Base-by-base conservation (phyloP, 23 red algal genomes). In the Gracilariopsis chorda region DNA sequence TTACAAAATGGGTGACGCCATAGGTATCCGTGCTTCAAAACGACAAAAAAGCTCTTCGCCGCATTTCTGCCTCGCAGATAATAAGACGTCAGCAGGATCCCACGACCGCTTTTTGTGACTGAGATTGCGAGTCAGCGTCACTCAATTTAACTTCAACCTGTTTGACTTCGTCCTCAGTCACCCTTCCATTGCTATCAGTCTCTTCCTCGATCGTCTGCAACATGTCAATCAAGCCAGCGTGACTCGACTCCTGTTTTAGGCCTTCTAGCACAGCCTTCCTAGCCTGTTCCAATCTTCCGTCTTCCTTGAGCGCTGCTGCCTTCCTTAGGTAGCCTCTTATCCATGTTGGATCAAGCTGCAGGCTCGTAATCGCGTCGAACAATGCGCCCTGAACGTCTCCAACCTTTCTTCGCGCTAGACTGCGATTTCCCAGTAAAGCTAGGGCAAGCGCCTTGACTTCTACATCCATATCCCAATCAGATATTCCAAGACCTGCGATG, bases 241-340 rank as follows among this genome's bases (percentile, higher is more conserved):
- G 85, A 60, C 63, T 70, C 6, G 65, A 51, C 51, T 89, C 85
- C 32, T 62, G 53, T 70, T 74, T 71, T 20, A 91, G 75, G 1
- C 88, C 88, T 55, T 68, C 74, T 35, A 82, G 34, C 4, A 91
- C 72, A 20, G 48, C 59, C 4, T 55, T 48, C 32, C 41, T 53
- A 10, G 88, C 88, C 61, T 91, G 48, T 21, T 52, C 43, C 4
- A 91, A 44, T 41, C 63, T n/a, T 46, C 86, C 93, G 49, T 58
- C 52, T 64, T 77, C 82, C 40, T 49, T 72, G 0, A 90, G 81
- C 2, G 93, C 93, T 0, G 84, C 60, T 7, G 93, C 93, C 43
- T 90, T 84, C 23, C 93, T 45, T 7, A 83, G 61, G 48, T 95
- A 95, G 19, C 93, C 93, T 32, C 93, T 67, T 34, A 90, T 72